These are phyloP conservation scores for Tuber melanosporum DNA, from an alignment of 495 filamentous ascomycete species.

Conservation along the genomic window DNA sequence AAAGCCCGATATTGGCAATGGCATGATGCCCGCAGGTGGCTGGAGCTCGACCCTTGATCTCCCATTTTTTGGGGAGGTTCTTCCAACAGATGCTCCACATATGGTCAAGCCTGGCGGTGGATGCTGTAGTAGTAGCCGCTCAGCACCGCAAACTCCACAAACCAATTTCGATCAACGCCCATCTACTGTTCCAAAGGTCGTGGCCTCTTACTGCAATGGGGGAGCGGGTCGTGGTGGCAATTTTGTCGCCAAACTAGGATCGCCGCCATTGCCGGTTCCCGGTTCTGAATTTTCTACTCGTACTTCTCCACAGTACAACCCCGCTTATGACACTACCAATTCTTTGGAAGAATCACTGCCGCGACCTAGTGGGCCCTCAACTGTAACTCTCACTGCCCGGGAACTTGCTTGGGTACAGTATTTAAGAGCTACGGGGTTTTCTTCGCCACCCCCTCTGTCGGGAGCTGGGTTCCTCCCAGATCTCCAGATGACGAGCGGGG, in stretches of 20 bases:
- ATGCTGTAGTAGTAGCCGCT: constrained; percentile 19
- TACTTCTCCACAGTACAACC: constrained; percentile 23
- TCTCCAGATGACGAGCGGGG: neutral
- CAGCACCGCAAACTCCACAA: constrained; percentile 11
- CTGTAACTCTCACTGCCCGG: constrained; percentile 21
- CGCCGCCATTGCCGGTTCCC: neutral
- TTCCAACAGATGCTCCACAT: neutral
- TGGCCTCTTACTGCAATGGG: constrained; percentile 5
- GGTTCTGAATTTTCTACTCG: constrained; percentile 11
- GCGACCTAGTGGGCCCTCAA: neutral
- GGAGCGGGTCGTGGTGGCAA: constrained; percentile 8
- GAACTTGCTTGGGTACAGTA: constrained; percentile 34
- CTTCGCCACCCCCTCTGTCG: constrained; percentile 8
- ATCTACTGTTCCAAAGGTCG: neutral
- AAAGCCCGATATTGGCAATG: constrained; percentile 24
- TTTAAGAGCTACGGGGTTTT: constrained; percentile 28
- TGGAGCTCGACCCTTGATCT: constrained; percentile 11
- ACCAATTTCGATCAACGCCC: constrained; percentile 13
- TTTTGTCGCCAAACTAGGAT: constrained; percentile 10
- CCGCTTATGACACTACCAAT: neutral
- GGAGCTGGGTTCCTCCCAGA: constrained; percentile 6
- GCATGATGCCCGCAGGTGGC: constrained; percentile 9
- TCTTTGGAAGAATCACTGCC: neutral
- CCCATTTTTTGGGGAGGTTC: neutral
- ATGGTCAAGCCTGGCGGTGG: neutral